A percentile compares a stretch with the other conserved stretches of the same genome.
Conservation (phyloP, 139 green algal genomes). For the Asterochloris erici region DNA sequence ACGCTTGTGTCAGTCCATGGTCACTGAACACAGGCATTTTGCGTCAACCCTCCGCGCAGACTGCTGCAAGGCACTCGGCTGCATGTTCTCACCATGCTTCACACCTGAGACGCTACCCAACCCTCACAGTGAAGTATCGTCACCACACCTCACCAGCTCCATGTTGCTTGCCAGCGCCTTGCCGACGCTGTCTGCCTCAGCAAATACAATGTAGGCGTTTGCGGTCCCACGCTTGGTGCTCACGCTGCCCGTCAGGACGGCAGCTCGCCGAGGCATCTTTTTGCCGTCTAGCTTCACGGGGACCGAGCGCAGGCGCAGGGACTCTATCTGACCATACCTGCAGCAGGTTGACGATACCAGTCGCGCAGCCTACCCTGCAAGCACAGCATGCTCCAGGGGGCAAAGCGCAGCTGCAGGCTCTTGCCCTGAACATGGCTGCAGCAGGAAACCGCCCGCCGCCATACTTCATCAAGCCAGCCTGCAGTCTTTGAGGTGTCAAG, state of each 20-base stretch:
- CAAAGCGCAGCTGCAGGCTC: background rate
- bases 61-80: too few relatives aligned
- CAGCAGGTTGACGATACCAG: background rate
- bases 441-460: background rate
- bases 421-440: background rate
- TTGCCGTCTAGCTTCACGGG: conserved; percentile 51
- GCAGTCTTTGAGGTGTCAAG: background rate
- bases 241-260: conserved; percentile 49
- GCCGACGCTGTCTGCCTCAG: conserved; percentile 18
- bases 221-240: conserved; percentile 34
- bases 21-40: background rate
- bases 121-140: too few relatives aligned
- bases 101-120: background rate
- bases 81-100: background rate
- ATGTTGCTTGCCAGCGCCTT: conserved; percentile 75
- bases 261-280: conserved; percentile 48
- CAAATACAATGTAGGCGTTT: conserved; percentile 83
- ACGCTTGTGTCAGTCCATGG: background rate
- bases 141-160: conserved; percentile 33
- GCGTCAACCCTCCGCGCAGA: too few relatives aligned
- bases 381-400: background rate
- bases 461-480: background rate
- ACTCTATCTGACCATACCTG: conserved; percentile 68
- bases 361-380: background rate
- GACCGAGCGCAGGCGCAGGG: conserved; percentile 72